phyloP scores from a whole-genome alignment of 83 land plant genomes.

The Picea abies region DNA sequence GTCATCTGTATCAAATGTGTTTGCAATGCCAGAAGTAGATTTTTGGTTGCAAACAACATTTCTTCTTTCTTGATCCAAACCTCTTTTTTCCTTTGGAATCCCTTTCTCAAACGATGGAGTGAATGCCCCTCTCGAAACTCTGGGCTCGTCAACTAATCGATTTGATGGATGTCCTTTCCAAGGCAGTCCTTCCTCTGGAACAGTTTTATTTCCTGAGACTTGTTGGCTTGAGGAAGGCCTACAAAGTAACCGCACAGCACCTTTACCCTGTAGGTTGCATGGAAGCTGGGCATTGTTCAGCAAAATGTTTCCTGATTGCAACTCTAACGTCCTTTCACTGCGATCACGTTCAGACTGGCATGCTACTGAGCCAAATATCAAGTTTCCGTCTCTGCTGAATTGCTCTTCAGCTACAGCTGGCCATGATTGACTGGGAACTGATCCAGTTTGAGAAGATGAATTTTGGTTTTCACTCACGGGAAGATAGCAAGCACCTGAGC shows the following conservation, averaged over 20 bases:
- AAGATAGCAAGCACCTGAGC: neutral
- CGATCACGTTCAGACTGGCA: constrained; percentile 3
- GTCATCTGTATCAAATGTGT: neutral
- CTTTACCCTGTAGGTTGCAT: constrained; percentile 2
- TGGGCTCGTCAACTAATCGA: neutral
- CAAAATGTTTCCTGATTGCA: neutral
- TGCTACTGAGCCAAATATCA: neutral
- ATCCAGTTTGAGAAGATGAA: neutral
- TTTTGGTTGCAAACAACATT: no score
- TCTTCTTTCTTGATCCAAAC: neutral
- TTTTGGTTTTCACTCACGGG: neutral
- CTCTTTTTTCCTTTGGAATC: neutral
- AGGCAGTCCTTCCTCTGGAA: neutral
- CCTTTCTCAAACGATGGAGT: neutral
- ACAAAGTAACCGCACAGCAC: constrained; percentile 3
- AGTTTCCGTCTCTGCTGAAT: constrained; percentile 5
- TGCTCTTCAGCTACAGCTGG: neutral
- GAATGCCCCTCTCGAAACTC: constrained; percentile 3
- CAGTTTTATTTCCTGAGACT: neutral
- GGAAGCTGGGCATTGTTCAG: constrained; percentile 5
- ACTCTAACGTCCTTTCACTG: neutral
- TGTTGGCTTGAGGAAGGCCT: constrained; percentile 13
- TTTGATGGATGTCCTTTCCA: neutral
- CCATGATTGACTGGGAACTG: neutral
- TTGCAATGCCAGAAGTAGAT: neutral